These are phyloP conservation scores for Colletotrichum magnum DNA, from an alignment of 2,329 filamentous ascomycete species.

Conservation along the genomic window DNA sequence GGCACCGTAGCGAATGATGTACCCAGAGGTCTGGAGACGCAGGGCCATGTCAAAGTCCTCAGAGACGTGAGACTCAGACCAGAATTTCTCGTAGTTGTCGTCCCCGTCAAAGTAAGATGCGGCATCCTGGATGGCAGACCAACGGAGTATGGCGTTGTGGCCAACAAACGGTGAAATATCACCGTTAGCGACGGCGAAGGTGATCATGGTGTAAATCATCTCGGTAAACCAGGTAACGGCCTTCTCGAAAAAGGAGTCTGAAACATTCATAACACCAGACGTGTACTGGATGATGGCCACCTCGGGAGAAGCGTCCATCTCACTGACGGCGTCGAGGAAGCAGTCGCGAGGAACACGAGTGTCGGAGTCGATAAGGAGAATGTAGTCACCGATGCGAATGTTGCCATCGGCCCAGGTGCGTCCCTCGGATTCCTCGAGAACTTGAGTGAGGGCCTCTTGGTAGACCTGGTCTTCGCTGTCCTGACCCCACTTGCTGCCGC, in stretches of 20 bases:
- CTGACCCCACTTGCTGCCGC: constrained; percentile 53
- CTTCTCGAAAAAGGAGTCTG: constrained; percentile 80
- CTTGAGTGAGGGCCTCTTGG: constrained; percentile 58
- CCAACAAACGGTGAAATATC: constrained; percentile 84
- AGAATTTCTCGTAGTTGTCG: constrained; percentile 76
- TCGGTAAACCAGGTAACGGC: constrained; percentile 85
- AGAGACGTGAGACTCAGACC: constrained; percentile 82
- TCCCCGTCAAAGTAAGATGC: constrained; percentile 57
- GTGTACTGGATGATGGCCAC: constrained; percentile 81
- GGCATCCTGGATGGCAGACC: constrained; percentile 62
- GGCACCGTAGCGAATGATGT: constrained; percentile 76
- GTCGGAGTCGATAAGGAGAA: constrained; percentile 78
- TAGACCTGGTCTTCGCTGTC: constrained; percentile 63
- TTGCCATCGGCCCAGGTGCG: constrained; percentile 71
- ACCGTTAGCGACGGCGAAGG: constrained; percentile 78
- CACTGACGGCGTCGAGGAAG: constrained; percentile 76
- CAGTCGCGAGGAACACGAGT: constrained; percentile 78
- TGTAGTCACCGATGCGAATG: constrained; percentile 71
- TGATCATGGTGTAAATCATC: constrained; percentile 81
- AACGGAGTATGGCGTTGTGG: constrained; percentile 82
- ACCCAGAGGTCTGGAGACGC: constrained; percentile 77
- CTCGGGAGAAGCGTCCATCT: constrained; percentile 79
- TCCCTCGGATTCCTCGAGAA: constrained; percentile 63
- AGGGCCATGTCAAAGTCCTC: constrained; percentile 85
- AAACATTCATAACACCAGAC: constrained; percentile 84